Base-by-base conservation (phyloP, 1,139 yeast species). In the Casaregolazyma lundiana region DNA sequence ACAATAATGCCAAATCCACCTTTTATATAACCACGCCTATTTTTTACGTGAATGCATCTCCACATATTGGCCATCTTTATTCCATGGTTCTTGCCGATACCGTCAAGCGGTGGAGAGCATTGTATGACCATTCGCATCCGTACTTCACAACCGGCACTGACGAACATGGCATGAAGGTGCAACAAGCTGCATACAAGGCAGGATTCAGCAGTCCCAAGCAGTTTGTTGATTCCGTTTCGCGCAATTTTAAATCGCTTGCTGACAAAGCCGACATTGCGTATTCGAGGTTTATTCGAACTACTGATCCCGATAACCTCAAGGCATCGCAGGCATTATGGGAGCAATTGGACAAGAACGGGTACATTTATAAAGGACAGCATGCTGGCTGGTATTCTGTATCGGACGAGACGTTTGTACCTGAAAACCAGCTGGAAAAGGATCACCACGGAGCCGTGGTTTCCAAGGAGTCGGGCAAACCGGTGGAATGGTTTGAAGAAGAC, bases 101-200 rank as follows among this genome's bases (percentile, higher is more conserved):
- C 1, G 70, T 84, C 47, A 77, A 73, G 52, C 71, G 96, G 52
- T 90, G 96, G 96, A 77, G 77, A 41, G 59, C 58, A 19, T 65
- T 81, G 39, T 70, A 67, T 40, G 66, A 74, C 5, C 47, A 50
- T 3, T 20, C 35, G 6, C 41, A 36, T 13, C 35, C 45, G n/a
- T 48, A 26, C 17, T 74, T 90, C 60, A 76, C 87, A 8, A 92
- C 98, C 0, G 99, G 99, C 0, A 90, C 97, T 0, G 99, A 92
- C 63, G 99, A 92, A 65, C 98, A 92, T 64, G 99, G 99, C 0
- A 69, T 89, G 51, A 92, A 92, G 69, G 90, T 92, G 34, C 95
- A 88, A 54, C 74, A 76, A 43, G 82, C 84, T 0, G 88, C 89
- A 0, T 82, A 82, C 2, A 77, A 75, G 48, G 75, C 74, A 17